phyloP scores from a whole-genome alignment of 2,329 filamentous ascomycete species.

The Phoma sp. region DNA sequence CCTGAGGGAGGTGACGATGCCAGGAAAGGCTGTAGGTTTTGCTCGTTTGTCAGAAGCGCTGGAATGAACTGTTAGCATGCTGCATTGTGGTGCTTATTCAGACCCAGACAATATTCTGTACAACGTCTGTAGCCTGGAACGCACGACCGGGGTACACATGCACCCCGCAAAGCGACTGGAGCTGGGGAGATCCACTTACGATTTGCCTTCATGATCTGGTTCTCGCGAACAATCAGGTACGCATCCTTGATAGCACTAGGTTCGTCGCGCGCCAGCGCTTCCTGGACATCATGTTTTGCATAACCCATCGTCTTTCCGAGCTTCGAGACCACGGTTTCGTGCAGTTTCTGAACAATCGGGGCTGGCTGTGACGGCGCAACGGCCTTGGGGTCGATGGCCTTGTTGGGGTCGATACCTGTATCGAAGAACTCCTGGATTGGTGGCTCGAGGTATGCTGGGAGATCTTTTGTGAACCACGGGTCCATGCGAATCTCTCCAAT shows the following conservation, averaged over 20 bases:
- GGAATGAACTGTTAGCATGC: conserved; percentile 24
- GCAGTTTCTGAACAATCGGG: conserved; percentile 85
- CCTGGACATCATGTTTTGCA: conserved; percentile 91
- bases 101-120: background rate
- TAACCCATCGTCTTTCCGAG: conserved; percentile 99
- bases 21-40: conserved; percentile 62
- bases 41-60: conserved; percentile 64
- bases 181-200: conserved; percentile 66
- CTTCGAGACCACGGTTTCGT: conserved; percentile 92
- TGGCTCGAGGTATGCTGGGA: conserved; percentile 85
- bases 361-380: conserved; percentile 76
- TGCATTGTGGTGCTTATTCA: background rate
- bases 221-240: conserved; percentile 96
- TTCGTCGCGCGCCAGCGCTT: conserved; percentile 88
- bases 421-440: conserved; percentile 92
- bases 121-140: background rate
- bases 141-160: conserved; percentile 12
- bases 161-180: background rate
- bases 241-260: conserved; percentile 99
- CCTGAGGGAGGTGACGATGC: conserved; percentile 64
- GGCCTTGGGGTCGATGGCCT: conserved; percentile 82
- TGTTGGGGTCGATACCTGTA: conserved; percentile 92
- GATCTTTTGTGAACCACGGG: conserved; percentile 89
- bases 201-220: conserved; percentile 94
- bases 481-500: conserved; percentile 93